Percentiles rank a stretch among this genome's conserved stretches.
phyloP scores from a whole-genome alignment of 2,329 filamentous ascomycete species.

The Cryphonectria nitschkei region DNA sequence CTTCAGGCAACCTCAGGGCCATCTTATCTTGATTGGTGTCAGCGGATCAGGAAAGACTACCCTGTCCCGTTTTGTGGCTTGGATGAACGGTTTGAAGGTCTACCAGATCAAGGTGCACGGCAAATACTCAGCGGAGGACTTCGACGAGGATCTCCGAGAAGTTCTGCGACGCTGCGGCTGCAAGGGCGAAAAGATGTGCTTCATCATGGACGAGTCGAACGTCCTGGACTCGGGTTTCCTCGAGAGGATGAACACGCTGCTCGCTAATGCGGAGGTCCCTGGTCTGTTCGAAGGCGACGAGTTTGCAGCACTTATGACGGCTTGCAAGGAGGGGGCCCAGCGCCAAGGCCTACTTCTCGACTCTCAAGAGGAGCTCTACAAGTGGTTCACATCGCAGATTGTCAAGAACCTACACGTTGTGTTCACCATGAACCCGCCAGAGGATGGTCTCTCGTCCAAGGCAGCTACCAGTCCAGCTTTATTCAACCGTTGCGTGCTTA shows the following conservation, averaged over 20 bases:
- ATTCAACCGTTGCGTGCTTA: conserved; percentile 99
- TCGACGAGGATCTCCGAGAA: conserved; percentile 94
- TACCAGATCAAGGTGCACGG: conserved; percentile 99
- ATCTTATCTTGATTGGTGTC: conserved; percentile 97
- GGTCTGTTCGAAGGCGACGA: conserved; percentile 99
- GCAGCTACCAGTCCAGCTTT: conserved; percentile 95
- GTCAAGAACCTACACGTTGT: conserved; percentile 99
- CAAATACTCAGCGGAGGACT: conserved; percentile 97
- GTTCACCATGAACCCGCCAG: conserved; percentile 99
- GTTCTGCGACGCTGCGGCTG: conserved; percentile 93
- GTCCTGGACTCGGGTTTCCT: conserved; percentile 98
- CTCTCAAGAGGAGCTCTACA: conserved; percentile 99
- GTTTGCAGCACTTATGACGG: conserved; percentile 97
- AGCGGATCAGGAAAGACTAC: conserved; percentile 99
- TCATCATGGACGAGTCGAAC: conserved; percentile 99
- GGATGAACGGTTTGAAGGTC: conserved; percentile 99
- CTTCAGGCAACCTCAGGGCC: conserved; percentile 96
- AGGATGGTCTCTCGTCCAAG: conserved; percentile 92
- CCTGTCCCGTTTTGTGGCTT: conserved; percentile 94
- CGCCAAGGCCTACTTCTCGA: conserved; percentile 93
- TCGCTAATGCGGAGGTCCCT: conserved; percentile 98
- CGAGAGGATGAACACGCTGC: conserved; percentile 97
- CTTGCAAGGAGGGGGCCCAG: conserved; percentile 97
- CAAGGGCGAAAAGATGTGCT: conserved; percentile 99
- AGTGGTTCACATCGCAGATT: conserved; percentile 99